Base-by-base conservation (phyloP, 2,329 filamentous ascomycete species). In the Exophiala spinifera region DNA sequence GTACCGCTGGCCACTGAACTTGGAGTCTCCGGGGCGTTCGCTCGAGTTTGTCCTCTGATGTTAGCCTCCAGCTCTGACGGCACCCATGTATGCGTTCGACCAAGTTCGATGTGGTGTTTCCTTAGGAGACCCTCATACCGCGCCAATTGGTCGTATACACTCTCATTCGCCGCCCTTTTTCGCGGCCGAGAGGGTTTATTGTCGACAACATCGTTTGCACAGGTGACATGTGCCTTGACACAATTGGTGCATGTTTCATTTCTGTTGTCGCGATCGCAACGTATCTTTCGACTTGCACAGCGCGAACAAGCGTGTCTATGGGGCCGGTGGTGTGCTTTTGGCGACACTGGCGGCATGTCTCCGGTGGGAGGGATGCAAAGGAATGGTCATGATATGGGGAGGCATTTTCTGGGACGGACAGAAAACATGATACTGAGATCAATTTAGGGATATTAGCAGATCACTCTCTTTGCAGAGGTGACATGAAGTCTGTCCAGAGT, bases 231-330 rank as follows among this genome's bases (percentile, higher is more conserved):
- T 45, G 81, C 78, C 69, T 81, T 85, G 66, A 83, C 74, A 65
- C 87, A 89, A 69, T 86, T 86, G 63, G 79, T 76, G 66, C 87
- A 90, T 14, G 87, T 87, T 31, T 2, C 28, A 69, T 84, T 84
- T 62, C 79, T 82, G 70, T 86, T 86, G 69, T 89, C 84, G 69
- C 87, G 90, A 56, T 84, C 84, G 39, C 28, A 31, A 31, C 28
- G 28, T 10, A 90, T 80, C 68, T 90, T 90, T 57, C 86, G 45
- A 17, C 44, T 21, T 7, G 44, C 44, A 33, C 44, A 46, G 10
- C 23, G 44, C 44, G 44, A 28, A 46, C 44, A 46, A 13, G 44
- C 44, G 44, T 46, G 14, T 25, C 25, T 46, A 17, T 46, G 44
- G 8, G 23, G 20, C 42, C 28, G 28, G 11, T 31, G 28, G 8